Evolutionary conservation across 208 protist genomes (phyloP).

Genomic region (Paratrypanosoma confusum): DNA sequence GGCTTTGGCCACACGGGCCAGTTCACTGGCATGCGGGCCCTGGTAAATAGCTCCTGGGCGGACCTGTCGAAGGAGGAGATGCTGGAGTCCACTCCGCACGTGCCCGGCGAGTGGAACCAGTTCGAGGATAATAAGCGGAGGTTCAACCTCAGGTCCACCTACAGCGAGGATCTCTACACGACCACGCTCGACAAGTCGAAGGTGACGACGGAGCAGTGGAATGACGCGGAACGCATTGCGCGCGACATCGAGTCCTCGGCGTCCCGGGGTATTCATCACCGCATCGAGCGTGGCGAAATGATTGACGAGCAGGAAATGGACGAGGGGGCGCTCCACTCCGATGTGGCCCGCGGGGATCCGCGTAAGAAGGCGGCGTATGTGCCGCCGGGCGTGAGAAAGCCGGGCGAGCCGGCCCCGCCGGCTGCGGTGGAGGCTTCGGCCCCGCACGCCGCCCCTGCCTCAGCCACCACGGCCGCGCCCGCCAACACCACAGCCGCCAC

Average conservation of each 20-base stretch:
- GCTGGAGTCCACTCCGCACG: conserved; percentile 39
- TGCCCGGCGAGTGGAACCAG: conserved; percentile 77
- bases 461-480: conserved; percentile 2
- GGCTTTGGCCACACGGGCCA: conserved; percentile 24
- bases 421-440: neutral
- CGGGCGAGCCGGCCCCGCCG: conserved; percentile 1
- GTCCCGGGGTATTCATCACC: conserved; percentile 55
- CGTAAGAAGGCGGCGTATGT: conserved; percentile 7
- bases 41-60: conserved; percentile 69
- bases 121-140: conserved; percentile 70
- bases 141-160: conserved; percentile 77
- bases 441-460: conserved; percentile 1
- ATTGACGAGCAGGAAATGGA: conserved; percentile 31
- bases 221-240: conserved; percentile 51
- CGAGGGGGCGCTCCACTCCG: conserved; percentile 72
- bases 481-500: neutral
- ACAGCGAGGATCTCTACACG: conserved; percentile 81
- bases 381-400: conserved; percentile 7
- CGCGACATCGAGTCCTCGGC: conserved; percentile 61
- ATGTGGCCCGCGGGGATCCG: conserved; percentile 36
- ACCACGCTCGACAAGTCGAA: conserved; percentile 73
- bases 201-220: conserved; percentile 58
- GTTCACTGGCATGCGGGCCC: conserved; percentile 43
- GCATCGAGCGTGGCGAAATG: conserved; percentile 48
- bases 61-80: conserved; percentile 32